Conservation (phyloP, 176 grass and related monocot genomes). For the Musa schizocarpa region DNA sequence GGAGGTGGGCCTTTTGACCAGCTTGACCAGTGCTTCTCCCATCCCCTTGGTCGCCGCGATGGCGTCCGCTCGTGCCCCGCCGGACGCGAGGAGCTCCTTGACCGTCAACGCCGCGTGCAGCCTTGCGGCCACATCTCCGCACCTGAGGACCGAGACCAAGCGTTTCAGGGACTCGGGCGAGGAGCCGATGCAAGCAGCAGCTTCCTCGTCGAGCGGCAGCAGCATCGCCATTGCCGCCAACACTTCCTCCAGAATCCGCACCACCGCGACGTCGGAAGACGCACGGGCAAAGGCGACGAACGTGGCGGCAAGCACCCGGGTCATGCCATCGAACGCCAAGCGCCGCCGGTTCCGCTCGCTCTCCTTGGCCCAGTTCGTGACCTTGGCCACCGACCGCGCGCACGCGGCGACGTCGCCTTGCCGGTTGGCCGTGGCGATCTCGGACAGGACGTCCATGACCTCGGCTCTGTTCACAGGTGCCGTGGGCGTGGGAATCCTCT, state of each 20-base stretch:
- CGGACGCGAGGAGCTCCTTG: constrained; percentile 38
- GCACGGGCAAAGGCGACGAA: constrained; percentile 27
- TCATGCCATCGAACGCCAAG: constrained; percentile 23
- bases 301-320: constrained; percentile 18
- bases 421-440: constrained; percentile 6
- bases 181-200: constrained; percentile 27
- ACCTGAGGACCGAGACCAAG: constrained; percentile 25
- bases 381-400: constrained; percentile 19
- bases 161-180: constrained; percentile 21
- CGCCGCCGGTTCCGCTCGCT: constrained; percentile 57
- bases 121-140: constrained; percentile 18
- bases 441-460: constrained; percentile 32
- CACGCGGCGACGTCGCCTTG: constrained; percentile 17
- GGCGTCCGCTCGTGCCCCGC: constrained; percentile 14
- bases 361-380: constrained; percentile 45
- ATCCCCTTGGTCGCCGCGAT: constrained; percentile 24
- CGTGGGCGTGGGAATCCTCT: constrained; percentile 70
- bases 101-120: constrained; percentile 38
- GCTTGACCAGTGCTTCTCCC: constrained; percentile 23
- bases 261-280: not conserved
- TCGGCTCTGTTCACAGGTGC: constrained; percentile 40
- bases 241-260: constrained; percentile 26
- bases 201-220: constrained; percentile 47
- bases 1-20: constrained; percentile 41
- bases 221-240: constrained; percentile 40